Percentiles rank a stretch among this genome's conserved stretches.
Evolutionary conservation across 2,329 filamentous ascomycete species (phyloP).

Genomic region (Diaporthe aspalathi): DNA sequence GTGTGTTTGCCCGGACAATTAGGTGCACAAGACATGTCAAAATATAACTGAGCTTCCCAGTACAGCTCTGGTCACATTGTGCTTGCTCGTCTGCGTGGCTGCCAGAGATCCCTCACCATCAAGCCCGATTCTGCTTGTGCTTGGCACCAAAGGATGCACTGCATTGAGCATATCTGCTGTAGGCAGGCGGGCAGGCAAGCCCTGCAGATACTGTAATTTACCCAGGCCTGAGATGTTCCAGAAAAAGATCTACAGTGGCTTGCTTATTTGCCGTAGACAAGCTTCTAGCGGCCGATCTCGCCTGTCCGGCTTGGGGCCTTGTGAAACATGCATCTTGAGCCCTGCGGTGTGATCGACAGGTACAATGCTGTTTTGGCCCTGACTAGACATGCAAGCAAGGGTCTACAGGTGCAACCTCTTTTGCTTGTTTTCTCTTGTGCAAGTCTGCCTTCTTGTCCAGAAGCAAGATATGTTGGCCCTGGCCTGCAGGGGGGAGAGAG

Average conservation of each 20-base stretch:
- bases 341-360: conserved; percentile 15
- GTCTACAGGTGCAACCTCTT: background rate
- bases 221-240: background rate
- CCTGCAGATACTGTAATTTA: background rate
- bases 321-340: conserved; percentile 25
- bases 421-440: background rate
- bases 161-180: background rate
- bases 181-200: conserved; percentile 6
- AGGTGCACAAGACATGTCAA: background rate
- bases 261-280: conserved; percentile 15
- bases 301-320: conserved; percentile 1
- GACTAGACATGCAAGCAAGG: conserved; percentile 6
- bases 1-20: background rate
- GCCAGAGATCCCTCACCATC: background rate
- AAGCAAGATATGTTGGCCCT: rapidly evolving
- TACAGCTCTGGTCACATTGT: background rate
- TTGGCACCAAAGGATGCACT: background rate
- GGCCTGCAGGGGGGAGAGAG: background rate
- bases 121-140: background rate
- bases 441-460: background rate
- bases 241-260: conserved; percentile 18
- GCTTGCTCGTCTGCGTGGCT: background rate
- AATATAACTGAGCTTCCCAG: no score
- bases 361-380: conserved; percentile 23
- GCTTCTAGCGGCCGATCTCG: conserved; percentile 20